phyloP scores from a whole-genome alignment of 139 green algal genomes.

The Pseudopediastrum boryanum region DNA sequence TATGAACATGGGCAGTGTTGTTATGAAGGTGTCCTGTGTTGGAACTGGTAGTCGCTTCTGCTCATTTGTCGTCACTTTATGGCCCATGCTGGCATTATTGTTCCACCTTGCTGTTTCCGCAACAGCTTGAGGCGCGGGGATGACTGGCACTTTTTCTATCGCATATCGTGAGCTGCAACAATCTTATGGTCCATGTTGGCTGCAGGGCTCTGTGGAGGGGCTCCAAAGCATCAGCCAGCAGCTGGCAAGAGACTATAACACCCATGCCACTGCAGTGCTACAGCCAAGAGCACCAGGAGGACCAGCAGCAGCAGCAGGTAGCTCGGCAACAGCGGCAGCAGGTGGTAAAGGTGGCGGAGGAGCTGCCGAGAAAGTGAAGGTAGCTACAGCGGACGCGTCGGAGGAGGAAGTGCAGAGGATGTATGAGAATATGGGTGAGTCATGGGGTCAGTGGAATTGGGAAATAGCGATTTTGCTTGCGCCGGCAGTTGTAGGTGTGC shows the following conservation, averaged over 20 bases:
- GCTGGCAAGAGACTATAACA: constrained; percentile 28
- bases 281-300: not conserved
- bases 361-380: not conserved
- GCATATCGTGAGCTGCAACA: no score
- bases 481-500: no score
- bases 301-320: constrained; percentile 5
- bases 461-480: no score
- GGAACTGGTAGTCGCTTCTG: no score
- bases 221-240: not conserved
- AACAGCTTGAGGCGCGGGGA: no score
- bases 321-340: not conserved
- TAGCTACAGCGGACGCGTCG: constrained; percentile 16
- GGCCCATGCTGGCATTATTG: not conserved
- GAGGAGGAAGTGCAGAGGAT: not conserved
- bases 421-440: not conserved
- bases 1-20: no score
- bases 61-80: not conserved
- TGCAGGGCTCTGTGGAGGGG: constrained; percentile 9
- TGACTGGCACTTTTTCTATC: no score
- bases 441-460: not conserved
- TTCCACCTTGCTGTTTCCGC: no score
- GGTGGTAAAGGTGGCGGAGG: not conserved
- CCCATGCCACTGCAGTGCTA: constrained; percentile 19
- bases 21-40: no score
- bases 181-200: not conserved